phyloP scores from a whole-genome alignment of 2,329 filamentous ascomycete species.

The Aspergillus neotritici region DNA sequence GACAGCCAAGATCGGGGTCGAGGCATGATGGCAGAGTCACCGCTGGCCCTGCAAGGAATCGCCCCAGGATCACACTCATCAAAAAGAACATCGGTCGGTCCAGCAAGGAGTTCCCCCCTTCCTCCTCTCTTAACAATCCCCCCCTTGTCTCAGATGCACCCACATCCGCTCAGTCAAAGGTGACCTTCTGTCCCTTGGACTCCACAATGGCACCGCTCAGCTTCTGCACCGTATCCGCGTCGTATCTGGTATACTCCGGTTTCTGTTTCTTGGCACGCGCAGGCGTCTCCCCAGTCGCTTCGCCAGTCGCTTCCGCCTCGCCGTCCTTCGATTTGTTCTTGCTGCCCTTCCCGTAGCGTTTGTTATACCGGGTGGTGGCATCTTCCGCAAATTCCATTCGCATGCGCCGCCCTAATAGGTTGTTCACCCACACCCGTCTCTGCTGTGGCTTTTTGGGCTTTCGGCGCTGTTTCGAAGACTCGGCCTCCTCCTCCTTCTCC shows the following conservation, averaged over 20 bases:
- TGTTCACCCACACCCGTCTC: constrained; percentile 73
- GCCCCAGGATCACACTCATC: too few species aligned
- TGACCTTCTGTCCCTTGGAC: constrained; percentile 71
- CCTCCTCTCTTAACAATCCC: neutral
- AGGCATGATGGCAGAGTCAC: too few species aligned
- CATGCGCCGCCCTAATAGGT: constrained; percentile 70
- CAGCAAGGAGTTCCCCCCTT: neutral
- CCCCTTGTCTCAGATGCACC: neutral
- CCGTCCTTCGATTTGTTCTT: constrained; percentile 30
- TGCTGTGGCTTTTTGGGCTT: constrained; percentile 41
- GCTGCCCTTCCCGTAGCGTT: constrained; percentile 76
- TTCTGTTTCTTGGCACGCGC: constrained; percentile 22
- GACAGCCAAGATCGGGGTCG: too few species aligned
- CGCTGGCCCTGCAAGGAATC: too few species aligned
- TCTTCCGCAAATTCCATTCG: constrained; percentile 94
- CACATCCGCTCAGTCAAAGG: constrained; percentile 57
- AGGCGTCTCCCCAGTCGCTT: neutral
- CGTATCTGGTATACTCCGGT: constrained; percentile 42
- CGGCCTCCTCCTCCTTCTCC: constrained; percentile 42
- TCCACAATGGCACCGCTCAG: constrained; percentile 76
- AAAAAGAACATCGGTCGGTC: too few species aligned
- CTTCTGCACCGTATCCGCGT: constrained; percentile 52
- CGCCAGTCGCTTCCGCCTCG: constrained; percentile 11
- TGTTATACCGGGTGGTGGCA: constrained; percentile 81
- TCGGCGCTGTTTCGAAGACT: constrained; percentile 37